Evolutionary conservation across 352 stramenopile genomes (phyloP).

Genomic region (Pythium guiyangense): DNA sequence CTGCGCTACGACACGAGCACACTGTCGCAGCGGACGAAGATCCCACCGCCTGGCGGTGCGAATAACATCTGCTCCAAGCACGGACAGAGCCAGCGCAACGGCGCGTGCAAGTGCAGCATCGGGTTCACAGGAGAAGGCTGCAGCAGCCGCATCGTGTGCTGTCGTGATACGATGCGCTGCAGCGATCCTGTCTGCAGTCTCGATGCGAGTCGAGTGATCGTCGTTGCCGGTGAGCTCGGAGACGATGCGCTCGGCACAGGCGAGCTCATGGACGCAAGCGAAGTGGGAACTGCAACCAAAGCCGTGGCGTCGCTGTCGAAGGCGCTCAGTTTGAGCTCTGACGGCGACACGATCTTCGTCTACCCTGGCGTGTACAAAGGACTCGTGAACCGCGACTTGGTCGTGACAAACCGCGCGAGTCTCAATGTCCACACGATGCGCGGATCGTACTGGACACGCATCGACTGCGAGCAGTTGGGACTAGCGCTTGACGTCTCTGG

Average conservation of each 20-base stretch:
- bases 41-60: conserved; percentile 26
- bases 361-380: conserved; percentile 54
- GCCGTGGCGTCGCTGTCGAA: conserved; percentile 36
- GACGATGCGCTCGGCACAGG: conserved; percentile 47
- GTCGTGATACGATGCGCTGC: conserved; percentile 29
- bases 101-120: conserved; percentile 51
- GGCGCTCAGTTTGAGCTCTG: conserved; percentile 28
- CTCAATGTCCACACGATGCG: conserved; percentile 40
- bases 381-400: conserved; percentile 26
- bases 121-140: conserved; percentile 67
- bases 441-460: conserved; percentile 42
- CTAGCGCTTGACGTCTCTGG: conserved; percentile 13
- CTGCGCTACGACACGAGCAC: conserved; percentile 41
- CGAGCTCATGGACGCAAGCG: conserved; percentile 44
- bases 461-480: conserved; percentile 28
- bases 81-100: conserved; percentile 24
- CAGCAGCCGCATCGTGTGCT: conserved; percentile 62
- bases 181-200: conserved; percentile 32
- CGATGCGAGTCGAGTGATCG: conserved; percentile 28
- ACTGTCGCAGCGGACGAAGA: conserved; percentile 7
- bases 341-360: conserved; percentile 39
- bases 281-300: conserved; percentile 48
- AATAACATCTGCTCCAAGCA: conserved; percentile 29
- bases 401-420: conserved; percentile 4
- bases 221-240: conserved; percentile 52